These are phyloP conservation scores for Amanita jacksonii DNA, from an alignment of 768 basidiomycete species.

Conservation along the genomic window DNA sequence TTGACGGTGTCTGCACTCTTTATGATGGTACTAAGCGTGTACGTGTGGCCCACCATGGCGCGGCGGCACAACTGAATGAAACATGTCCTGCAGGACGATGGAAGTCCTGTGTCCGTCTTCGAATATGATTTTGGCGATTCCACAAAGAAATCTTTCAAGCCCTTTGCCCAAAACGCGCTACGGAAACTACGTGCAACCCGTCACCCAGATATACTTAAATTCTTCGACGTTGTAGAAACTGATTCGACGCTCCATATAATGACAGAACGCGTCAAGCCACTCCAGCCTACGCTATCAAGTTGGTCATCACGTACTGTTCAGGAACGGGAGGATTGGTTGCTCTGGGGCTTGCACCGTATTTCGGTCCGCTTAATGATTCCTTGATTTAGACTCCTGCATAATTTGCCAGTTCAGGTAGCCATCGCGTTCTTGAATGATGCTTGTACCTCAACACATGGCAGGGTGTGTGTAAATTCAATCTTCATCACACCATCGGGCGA, in stretches of 20 bases:
- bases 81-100: conserved; percentile 64
- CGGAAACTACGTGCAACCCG: conserved; percentile 85
- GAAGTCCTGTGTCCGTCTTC: conserved; percentile 78
- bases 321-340: conserved; percentile 76
- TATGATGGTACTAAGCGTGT: conserved; percentile 89
- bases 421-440: conserved; percentile 85
- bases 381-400: conserved; percentile 1
- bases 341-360: conserved; percentile 91
- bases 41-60: conserved; percentile 9
- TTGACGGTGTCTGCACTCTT: conserved; percentile 73
- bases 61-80: conserved; percentile 2
- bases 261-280: conserved; percentile 85
- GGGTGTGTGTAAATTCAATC: conserved; percentile 61
- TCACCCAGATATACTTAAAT: conserved; percentile 94
- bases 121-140: conserved; percentile 74
- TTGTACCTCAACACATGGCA: conserved; percentile 76
- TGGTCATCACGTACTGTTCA: conserved; percentile 54
- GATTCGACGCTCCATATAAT: conserved; percentile 85
- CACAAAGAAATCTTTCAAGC: conserved; percentile 46
- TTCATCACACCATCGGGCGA: conserved; percentile 92
- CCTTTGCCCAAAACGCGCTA: conserved; percentile 82
- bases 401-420: conserved; percentile 51
- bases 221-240: conserved; percentile 88
- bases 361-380: conserved; percentile 39
- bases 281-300: conserved; percentile 49